Evolutionary conservation across 169 alveolate genomes (phyloP).

Genomic region (Cryptosporidium parvum): DNA sequence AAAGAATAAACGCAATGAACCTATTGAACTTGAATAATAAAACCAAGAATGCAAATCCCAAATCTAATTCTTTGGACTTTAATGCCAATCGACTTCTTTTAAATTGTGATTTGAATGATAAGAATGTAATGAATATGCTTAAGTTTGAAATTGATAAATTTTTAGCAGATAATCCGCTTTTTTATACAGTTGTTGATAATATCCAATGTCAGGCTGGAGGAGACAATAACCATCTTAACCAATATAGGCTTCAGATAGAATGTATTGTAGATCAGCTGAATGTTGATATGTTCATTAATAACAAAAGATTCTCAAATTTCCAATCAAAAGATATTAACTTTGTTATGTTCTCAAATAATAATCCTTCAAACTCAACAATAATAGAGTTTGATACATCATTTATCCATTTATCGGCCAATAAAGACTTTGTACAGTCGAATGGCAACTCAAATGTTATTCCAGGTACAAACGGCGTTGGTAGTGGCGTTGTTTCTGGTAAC

Average conservation of each 20-base stretch:
- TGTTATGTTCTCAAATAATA: slow-evolving; percentile 34
- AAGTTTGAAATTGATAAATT: slow-evolving; percentile 60
- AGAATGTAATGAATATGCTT: slow-evolving; percentile 29
- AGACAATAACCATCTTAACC: neutral
- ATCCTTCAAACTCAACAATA: slow-evolving; percentile 10
- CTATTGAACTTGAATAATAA: neutral
- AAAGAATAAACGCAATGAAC: neutral
- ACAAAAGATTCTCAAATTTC: slow-evolving; percentile 40
- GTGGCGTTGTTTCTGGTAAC: neutral
- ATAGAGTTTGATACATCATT: slow-evolving; percentile 66
- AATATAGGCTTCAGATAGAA: slow-evolving; percentile 38
- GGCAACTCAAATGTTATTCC: neutral
- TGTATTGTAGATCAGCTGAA: slow-evolving; percentile 36
- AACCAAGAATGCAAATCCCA: neutral
- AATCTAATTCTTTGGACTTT: neutral
- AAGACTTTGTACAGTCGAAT: slow-evolving; percentile 6
- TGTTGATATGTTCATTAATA: slow-evolving; percentile 33
- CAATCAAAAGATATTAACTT: slow-evolving; percentile 43
- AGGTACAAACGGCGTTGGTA: neutral
- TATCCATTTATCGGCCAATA: slow-evolving; percentile 23
- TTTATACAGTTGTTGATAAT: slow-evolving; percentile 47
- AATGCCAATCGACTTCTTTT: neutral
- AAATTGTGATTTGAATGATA: slow-evolving; percentile 13
- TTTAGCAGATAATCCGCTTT: slow-evolving; percentile 41
- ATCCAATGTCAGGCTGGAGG: slow-evolving; percentile 24